Evolutionary conservation across 805 yeast genomes (phyloP).

Genomic region (Candida palmyrensis): DNA sequence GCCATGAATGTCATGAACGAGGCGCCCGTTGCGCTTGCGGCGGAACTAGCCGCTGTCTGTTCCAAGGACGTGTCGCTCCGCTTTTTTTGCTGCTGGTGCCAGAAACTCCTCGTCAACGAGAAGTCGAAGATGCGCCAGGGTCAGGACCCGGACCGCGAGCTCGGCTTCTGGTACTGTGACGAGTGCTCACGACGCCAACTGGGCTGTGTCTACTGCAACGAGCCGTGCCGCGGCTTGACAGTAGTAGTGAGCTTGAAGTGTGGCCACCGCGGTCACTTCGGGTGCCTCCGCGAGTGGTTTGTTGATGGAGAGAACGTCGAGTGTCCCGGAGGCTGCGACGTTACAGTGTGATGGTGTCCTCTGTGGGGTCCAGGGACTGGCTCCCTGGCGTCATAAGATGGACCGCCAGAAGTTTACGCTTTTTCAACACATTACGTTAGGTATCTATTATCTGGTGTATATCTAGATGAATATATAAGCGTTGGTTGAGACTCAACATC

Average conservation of each 20-base stretch:
- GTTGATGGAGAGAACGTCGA: conserved; percentile 54
- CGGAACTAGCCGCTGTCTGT: conserved; percentile 25
- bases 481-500: too few relatives aligned
- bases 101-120: conserved; percentile 56
- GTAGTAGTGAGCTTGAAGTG: conserved; percentile 57
- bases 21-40: conserved; percentile 26
- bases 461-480: too few relatives aligned
- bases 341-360: too few relatives aligned
- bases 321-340: conserved; percentile 78
- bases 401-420: too few relatives aligned
- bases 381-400: too few relatives aligned
- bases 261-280: conserved; percentile 85
- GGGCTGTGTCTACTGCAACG: conserved; percentile 74
- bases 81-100: conserved; percentile 59
- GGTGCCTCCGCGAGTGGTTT: conserved; percentile 78
- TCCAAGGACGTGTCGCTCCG: conserved; percentile 31
- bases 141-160: conserved; percentile 27
- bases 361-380: too few relatives aligned
- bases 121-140: conserved; percentile 30
- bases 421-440: too few relatives aligned
- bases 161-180: conserved; percentile 86
- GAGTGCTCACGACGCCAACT: conserved; percentile 56
- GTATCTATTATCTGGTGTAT: too few relatives aligned
- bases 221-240: conserved; percentile 68
- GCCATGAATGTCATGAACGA: conserved; percentile 52